Conservation (phyloP, 345 rosid species). For the Firmiana major region DNA sequence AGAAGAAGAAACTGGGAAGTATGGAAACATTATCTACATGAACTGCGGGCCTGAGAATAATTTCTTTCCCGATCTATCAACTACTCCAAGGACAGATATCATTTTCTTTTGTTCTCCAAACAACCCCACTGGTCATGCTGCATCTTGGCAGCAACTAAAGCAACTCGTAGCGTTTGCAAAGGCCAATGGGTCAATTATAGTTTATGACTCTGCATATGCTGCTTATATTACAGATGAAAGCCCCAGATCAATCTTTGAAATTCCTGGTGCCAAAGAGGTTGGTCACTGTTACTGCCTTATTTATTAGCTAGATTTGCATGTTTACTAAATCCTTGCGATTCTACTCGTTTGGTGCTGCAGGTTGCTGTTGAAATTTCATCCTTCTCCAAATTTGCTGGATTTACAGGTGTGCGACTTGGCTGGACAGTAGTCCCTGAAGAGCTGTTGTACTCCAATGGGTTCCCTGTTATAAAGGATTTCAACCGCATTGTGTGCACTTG, state of each 20-base stretch:
- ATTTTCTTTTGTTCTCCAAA: conserved; percentile 94
- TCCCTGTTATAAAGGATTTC: conserved; percentile 61
- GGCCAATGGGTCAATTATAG: conserved; percentile 62
- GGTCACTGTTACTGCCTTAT: too few species aligned
- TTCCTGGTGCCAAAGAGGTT: conserved; percentile 91
- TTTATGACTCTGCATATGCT: conserved; percentile 72
- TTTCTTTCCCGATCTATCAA: conserved; percentile 63
- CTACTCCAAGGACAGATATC: conserved; percentile 56
- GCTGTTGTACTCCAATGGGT: conserved; percentile 57
- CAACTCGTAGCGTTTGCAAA: conserved; percentile 63
- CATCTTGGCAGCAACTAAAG: conserved; percentile 48
- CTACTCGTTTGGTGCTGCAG: conserved; percentile 23
- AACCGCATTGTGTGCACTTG: conserved; percentile 71
- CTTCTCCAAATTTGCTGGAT: conserved; percentile 82
- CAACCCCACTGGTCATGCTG: conserved; percentile 81
- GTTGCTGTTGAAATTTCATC: conserved; percentile 85
- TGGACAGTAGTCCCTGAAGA: conserved; percentile 84
- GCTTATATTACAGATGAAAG: conserved; percentile 60
- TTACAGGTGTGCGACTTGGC: conserved; percentile 87
- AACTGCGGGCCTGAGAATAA: conserved; percentile 49
- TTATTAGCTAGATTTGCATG: too few species aligned
- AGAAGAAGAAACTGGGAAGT: conserved; percentile 47
- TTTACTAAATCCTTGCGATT: too few species aligned
- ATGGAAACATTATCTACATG: conserved; percentile 61
- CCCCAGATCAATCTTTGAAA: conserved; percentile 75